Percentiles rank a stretch among this genome's conserved stretches.
Conservation (phyloP, 2,329 filamentous ascomycete genomes). For the Penicillium rolfsii region DNA sequence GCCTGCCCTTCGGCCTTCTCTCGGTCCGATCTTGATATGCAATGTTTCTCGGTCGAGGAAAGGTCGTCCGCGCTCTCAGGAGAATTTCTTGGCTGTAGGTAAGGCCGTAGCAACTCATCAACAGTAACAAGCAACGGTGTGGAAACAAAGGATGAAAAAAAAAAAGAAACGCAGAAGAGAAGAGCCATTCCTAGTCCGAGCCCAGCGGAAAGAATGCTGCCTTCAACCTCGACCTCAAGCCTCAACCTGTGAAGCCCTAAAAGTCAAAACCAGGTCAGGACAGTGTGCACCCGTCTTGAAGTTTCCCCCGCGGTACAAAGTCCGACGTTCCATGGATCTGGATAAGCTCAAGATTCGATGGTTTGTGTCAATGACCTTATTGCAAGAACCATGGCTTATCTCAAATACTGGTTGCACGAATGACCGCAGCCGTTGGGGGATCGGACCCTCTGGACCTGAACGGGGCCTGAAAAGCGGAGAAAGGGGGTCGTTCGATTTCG, state of each 20-base stretch:
- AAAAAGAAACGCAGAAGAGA: neutral
- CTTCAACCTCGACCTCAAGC: neutral
- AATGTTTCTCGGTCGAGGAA: neutral
- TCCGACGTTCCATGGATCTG: conserved; percentile 12
- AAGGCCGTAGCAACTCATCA: neutral
- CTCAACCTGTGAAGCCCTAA: neutral
- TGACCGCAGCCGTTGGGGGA: neutral
- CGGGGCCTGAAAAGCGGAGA: neutral
- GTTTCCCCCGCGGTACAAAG: neutral
- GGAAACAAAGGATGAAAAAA: neutral
- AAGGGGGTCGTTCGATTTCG: neutral
- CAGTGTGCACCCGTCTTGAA: neutral
- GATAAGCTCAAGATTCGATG: conserved; percentile 31
- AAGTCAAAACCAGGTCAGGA: neutral
- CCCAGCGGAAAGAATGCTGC: neutral
- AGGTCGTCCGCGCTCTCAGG: neutral
- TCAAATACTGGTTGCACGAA: neutral
- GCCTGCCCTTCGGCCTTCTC: neutral
- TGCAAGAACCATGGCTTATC: neutral
- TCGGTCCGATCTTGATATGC: neutral
- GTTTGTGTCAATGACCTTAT: conserved; percentile 13
- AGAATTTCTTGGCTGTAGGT: neutral
- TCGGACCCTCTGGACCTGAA: conserved; percentile 5
- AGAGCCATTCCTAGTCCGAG: neutral
- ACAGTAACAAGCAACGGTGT: neutral